phyloP scores from a whole-genome alignment of 345 rosid species.

The Passiflora organensis region DNA sequence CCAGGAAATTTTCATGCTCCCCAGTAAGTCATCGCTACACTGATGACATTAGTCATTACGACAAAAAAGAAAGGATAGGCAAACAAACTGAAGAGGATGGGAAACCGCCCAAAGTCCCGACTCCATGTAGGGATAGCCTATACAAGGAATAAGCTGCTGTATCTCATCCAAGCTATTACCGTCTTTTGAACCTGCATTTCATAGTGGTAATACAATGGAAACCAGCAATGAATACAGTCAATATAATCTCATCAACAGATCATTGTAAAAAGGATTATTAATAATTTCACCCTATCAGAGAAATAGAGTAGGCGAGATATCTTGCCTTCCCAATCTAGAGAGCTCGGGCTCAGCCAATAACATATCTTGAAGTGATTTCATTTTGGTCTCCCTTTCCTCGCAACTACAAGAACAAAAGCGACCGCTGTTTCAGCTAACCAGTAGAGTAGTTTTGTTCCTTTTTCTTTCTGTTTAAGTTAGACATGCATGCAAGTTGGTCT shows the following conservation, averaged over 20 bases:
- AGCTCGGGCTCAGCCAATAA: constrained; percentile 83
- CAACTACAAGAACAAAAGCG: constrained; percentile 18
- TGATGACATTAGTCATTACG: too few relatives aligned
- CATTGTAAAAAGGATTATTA: too few relatives aligned
- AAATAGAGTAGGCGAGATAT: background rate
- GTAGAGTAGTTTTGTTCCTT: background rate
- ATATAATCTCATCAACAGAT: background rate
- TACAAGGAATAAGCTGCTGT: background rate
- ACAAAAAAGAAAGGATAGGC: background rate
- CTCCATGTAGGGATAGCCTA: too few relatives aligned
- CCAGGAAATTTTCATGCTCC: too few relatives aligned
- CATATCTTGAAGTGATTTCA: constrained; percentile 59
- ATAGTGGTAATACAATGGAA: background rate
- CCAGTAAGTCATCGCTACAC: too few relatives aligned
- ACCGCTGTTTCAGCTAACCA: background rate
- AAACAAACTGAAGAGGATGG: too few relatives aligned
- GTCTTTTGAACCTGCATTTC: constrained; percentile 18
- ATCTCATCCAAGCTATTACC: background rate
- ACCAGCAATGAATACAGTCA: background rate
- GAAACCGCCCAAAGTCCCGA: too few relatives aligned
- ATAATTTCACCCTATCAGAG: too few relatives aligned
- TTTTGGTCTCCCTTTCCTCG: constrained; percentile 38
- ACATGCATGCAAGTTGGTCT: background rate
- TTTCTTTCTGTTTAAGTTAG: background rate
- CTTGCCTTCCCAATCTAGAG: constrained; percentile 77